Evolutionary conservation across 2,329 filamentous ascomycete species (phyloP), one percentile per base, ranked within the genome.

Genomic region (Xylaria hypoxylon): DNA sequence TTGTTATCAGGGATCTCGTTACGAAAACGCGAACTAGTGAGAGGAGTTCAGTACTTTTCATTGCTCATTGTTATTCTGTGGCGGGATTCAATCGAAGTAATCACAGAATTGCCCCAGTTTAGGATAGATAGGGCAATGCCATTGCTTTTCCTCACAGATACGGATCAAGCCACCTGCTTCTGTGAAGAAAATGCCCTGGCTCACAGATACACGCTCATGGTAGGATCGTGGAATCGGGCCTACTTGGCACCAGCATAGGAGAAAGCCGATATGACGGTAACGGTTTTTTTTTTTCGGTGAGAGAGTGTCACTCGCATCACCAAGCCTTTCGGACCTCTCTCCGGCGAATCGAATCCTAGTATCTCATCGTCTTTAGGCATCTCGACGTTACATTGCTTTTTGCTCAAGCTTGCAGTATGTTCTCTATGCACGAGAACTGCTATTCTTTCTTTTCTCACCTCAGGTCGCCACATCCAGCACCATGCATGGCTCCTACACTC

Each of bases 401-500:
- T 42, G 53, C 57, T 59, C 48, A 45, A 31, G 48, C 61, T 51
- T 65, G 57, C 15, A 38, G 24, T 7, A 26, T 33, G n/a, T 45
- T 33, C 28, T 35, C 26, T 28, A 51, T 64, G 57, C 64, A 64
- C n/a, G 45, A 40, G 22, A 60, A 19, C 17, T 38, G 6, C 22
- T 24, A 26, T 38, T 44, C 22, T 57, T 59, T 33, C 42, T 51
- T 60, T 50, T 60, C 60, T 62, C 53, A 62, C 63, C 42, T 61
- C 53, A 31, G 63, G 52, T 53, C 59, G 56, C 59, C 59, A 56
- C 60, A 62, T 67, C 51, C 24, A 61, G 66, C 63, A 62, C 31
- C 35, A 5, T 66, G 68, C 68, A 70, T 66, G 33, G 59, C 22
- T 56, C 45, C 48, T 52, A 44, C 55, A 24, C 22, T 42, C 26